Evolutionary conservation across 2,329 filamentous ascomycete species (phyloP), one percentile per base, ranked within the genome.

Genomic region (Aureobasidium pullulans): DNA sequence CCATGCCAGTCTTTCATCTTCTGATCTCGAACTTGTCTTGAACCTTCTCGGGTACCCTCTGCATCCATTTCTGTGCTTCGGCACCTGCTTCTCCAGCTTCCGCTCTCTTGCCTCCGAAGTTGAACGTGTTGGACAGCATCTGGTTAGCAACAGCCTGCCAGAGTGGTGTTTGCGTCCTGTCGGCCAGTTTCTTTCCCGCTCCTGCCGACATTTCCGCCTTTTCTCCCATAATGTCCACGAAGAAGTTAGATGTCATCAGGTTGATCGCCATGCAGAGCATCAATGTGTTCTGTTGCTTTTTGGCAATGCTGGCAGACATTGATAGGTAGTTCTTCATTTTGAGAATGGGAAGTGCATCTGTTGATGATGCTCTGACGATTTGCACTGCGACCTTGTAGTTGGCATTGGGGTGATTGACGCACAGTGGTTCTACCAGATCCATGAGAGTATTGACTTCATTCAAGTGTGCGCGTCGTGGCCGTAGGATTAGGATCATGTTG

Each of bases 221-320:
- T 39, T 76, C 74, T 52, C 90, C 90, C 4, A 95, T 84, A 13
- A 92, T 87, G 61, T 88, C 87, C 47, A 87, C 86, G 72, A 92
- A 96, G 67, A 96, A 88, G 54, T 85, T 83, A 68, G 82, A 85
- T 56, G 88, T 87, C 88, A 96, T 95, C 64, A 94, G 86, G 65
- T 86, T 91, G 61, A 96, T 82, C 6, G 88, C 86, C 64, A 96
- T 88, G 49, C 86, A 86, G n/a, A 91, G 81, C 57, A 92, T 87
- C 64, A 95, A 88, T 32, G 84, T 84, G 70, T 96, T 96, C 58
- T 80, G 79, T 8, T 87, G 85, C 7, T 78, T 77, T 64, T 87
- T 86, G 11, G 89, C 86, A 2, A 84, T 83, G 40, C 81, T 80
- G 43, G 96, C 80, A 2, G 90, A 88, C 40, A 81, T 79, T 62